A percentile compares a stretch with the other conserved stretches of the same genome.
Conservation (phyloP, 129 eudicot genomes). For the Flaveria bidentis region DNA sequence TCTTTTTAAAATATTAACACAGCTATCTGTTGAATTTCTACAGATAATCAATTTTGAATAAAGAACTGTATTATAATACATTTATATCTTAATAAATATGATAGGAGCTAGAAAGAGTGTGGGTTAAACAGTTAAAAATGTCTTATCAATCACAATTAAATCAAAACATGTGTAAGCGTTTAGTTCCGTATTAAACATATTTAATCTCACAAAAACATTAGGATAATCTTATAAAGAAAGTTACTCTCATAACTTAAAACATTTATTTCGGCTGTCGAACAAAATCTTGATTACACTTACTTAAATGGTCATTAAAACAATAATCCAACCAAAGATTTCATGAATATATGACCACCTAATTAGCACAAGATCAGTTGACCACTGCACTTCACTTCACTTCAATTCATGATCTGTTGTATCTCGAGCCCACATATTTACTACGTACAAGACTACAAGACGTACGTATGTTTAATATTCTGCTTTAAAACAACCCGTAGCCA, state of each 20-base stretch:
- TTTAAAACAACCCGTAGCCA: slow-evolving; percentile 55
- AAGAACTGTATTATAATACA: no score
- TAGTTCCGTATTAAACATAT: not conserved
- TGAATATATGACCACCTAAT: not conserved
- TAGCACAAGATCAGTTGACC: not conserved
- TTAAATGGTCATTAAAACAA: not conserved
- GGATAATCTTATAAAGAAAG: not conserved
- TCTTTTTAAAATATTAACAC: no score
- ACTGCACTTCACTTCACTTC: not conserved
- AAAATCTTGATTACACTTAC: not conserved
- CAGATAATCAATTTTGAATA: no score
- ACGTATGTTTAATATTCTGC: not conserved
- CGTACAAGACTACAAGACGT: not conserved
- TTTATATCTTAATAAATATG: no score
- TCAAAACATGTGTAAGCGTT: no score
- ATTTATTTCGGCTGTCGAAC: slow-evolving; percentile 20
- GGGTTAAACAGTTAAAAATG: no score
- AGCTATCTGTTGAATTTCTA: no score
- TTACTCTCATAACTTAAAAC: not conserved
- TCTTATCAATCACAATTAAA: no score
- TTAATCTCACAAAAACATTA: not conserved
- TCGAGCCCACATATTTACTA: slow-evolving; percentile 10
- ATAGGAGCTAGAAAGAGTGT: no score
- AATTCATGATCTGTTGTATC: not conserved
- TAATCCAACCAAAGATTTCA: not conserved